phyloP scores from a whole-genome alignment of 176 grass and related monocot genomes.

The Cenchrus purpureus region DNA sequence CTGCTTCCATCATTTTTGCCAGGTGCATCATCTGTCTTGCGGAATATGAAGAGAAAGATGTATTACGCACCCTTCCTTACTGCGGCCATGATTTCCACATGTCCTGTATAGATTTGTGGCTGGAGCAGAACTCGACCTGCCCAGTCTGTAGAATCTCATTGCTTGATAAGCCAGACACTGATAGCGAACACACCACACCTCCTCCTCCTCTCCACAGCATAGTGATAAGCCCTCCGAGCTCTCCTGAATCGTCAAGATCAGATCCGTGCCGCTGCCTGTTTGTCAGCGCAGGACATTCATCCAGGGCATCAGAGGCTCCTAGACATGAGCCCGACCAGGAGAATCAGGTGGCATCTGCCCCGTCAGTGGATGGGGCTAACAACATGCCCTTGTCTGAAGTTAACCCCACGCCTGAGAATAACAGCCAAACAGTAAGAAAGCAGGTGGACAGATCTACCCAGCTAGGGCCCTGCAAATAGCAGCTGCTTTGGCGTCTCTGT shows the following conservation, averaged over 20 bases:
- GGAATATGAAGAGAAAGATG: conserved; percentile 80
- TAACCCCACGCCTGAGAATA: conserved; percentile 38
- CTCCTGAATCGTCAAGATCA: conserved; percentile 45
- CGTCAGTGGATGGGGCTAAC: conserved; percentile 42
- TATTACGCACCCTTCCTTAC: conserved; percentile 65
- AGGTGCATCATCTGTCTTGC: conserved; percentile 75
- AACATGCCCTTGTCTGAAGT: conserved; percentile 36
- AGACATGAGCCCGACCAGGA: conserved; percentile 56
- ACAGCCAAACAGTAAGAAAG: conserved; percentile 46
- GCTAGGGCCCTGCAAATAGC: conserved; percentile 45
- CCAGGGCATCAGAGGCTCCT: conserved; percentile 47
- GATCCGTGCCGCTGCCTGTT: conserved; percentile 56
- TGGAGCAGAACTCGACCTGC: conserved; percentile 88
- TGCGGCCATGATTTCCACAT: conserved; percentile 86
- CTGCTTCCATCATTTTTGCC: conserved; percentile 5
- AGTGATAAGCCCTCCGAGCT: conserved; percentile 47
- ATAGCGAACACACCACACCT: conserved; percentile 50
- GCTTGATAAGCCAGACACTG: conserved; percentile 66
- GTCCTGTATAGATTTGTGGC: conserved; percentile 85
- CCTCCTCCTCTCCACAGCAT: conserved; percentile 32
- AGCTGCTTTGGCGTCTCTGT: conserved; percentile 16
- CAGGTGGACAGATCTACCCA: conserved; percentile 47
- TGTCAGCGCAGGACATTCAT: conserved; percentile 41
- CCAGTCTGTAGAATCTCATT: conserved; percentile 96
- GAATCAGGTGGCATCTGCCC: conserved; percentile 37